Conservation (phyloP, 306 rosid genomes). For the Vicia faba region DNA sequence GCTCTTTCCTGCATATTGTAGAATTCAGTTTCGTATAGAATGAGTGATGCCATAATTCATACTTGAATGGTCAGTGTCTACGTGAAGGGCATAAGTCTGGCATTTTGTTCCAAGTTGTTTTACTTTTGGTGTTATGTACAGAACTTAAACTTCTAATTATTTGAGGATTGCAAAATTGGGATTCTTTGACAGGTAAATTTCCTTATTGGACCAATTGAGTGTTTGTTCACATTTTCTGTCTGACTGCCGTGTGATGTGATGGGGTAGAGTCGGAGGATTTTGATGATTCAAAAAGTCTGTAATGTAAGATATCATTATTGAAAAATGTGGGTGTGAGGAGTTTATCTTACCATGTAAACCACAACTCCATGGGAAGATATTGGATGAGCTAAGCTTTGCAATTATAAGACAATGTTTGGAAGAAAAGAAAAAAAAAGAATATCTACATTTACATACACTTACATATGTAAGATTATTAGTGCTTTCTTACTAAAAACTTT, state of each 20-base stretch:
- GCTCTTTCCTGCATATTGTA: slow-evolving; percentile 15
- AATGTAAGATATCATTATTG: background rate
- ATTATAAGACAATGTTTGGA: too few relatives aligned
- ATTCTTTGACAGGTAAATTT: background rate
- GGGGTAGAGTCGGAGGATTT: background rate
- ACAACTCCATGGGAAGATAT: background rate
- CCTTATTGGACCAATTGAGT: too few relatives aligned
- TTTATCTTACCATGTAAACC: background rate
- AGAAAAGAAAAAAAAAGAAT: too few relatives aligned
- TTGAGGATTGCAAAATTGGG: slow-evolving; percentile 4
- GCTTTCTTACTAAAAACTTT: too few relatives aligned
- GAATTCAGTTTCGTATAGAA: slow-evolving; percentile 33
- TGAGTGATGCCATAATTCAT: slow-evolving; percentile 30
- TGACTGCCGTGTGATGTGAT: background rate
- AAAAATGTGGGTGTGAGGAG: background rate
- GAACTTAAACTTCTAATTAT: slow-evolving; percentile 11
- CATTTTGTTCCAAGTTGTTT: slow-evolving; percentile 25
- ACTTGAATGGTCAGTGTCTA: slow-evolving; percentile 34
- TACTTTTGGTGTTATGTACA: slow-evolving; percentile 26
- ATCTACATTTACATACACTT: too few relatives aligned
- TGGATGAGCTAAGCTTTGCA: background rate
- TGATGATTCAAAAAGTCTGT: background rate
- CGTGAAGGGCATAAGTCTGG: slow-evolving; percentile 35
- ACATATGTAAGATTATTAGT: too few relatives aligned
- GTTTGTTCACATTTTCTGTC: too few relatives aligned